A percentile compares a stretch with the other conserved stretches of the same genome.
These are phyloP conservation scores for Petunia axillaris DNA, from an alignment of 257 asterid species.

Conservation along the genomic window DNA sequence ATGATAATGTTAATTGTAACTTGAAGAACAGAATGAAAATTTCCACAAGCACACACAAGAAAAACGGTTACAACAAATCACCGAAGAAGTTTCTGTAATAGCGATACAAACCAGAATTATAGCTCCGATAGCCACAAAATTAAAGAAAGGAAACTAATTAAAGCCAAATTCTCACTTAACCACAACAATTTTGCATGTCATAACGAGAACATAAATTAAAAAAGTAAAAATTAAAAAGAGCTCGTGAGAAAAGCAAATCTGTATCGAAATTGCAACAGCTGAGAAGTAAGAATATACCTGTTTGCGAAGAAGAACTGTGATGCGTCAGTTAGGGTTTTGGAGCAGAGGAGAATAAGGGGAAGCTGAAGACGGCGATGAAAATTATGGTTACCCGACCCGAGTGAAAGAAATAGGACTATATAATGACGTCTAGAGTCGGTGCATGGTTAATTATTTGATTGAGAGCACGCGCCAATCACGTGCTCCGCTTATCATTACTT, in stretches of 20 bases:
- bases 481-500: not conserved
- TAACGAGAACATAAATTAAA: not conserved
- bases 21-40: too few species aligned
- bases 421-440: not conserved
- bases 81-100: not conserved
- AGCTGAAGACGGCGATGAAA: too few species aligned
- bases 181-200: too few species aligned
- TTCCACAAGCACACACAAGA: not conserved
- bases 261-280: not conserved
- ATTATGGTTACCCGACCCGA: too few species aligned
- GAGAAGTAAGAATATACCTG: too few species aligned
- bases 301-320: too few species aligned
- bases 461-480: slow-evolving; percentile 3
- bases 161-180: too few species aligned
- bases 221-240: not conserved
- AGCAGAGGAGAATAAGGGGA: too few species aligned
- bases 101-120: not conserved
- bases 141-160: not conserved
- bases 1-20: too few species aligned
- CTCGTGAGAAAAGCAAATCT: not conserved
- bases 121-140: not conserved
- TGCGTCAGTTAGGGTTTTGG: too few species aligned
- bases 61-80: not conserved
- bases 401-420: too few species aligned
- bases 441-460: not conserved